Base-by-base conservation (phyloP, 2,329 filamentous ascomycete genomes). In the Xylaria polymorpha region DNA sequence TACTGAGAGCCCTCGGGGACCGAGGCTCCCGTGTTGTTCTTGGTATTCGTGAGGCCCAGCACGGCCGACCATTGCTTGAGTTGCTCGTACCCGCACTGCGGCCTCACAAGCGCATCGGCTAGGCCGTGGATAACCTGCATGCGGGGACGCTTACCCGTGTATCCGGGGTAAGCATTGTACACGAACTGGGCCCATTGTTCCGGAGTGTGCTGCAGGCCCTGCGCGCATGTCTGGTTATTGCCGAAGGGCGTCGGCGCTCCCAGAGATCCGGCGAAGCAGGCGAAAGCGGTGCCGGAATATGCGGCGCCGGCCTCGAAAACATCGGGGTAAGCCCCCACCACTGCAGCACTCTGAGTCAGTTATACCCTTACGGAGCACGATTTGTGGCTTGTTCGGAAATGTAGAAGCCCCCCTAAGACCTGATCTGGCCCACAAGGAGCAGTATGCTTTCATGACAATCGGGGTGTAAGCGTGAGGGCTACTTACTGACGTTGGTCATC, bases 41-140 rank as follows among this genome's bases (percentile, higher is more conserved):
- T 68, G 46, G 66, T 66, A 9, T 65, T 68, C 9, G 39, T 39
- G 53, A 71, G 18, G 10, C 60, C 60, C 4, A 71, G 18, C 39
- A 71, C 66, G 35, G 66, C 61, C 12, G 61, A 62, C 69, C 69
- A 78, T 70, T 76, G 74, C 66, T 78, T 76, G 25, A 77, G 71
- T 32, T 73, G 70, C 56, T 77, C 75, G 20, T 69, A 48, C 61
- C 71, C 69, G 62, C 78, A 79, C 8, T 74, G 69, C 22, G 74
- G 71, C 15, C 67, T 70, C 12, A 81, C 77, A 8, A 78, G 70
- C 1, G 64, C 71, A 61, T 82, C 81, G n/a, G 69, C 73, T 14
- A 74, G 75, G 18, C 80, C 80, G 53, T 82, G 80, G 68, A 73
- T 81, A 12, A 78, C 79, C 67, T 76, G 73, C 74, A 82, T 74